Evolutionary conservation across 1,284 basidiomycete genomes (phyloP).

Genomic region (Tetrapyrgos nigripes): DNA sequence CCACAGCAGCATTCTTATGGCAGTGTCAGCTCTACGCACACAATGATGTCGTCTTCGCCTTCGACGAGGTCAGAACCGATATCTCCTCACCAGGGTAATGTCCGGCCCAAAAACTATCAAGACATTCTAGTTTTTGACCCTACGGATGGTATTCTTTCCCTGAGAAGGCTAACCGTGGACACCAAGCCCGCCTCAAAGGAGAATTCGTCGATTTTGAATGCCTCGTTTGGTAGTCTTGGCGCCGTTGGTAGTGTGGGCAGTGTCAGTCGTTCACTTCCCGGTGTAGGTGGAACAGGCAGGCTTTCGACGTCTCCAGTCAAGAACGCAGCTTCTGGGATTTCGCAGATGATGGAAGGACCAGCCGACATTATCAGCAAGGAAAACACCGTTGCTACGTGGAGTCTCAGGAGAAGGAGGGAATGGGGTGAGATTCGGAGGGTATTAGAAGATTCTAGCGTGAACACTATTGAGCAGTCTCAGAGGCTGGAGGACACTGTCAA

Average conservation of each 20-base stretch:
- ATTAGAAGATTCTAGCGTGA: conserved; percentile 24
- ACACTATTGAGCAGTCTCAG: neutral
- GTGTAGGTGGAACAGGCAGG: conserved; percentile 38
- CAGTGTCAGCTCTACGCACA: conserved; percentile 20
- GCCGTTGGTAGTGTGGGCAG: conserved; percentile 44
- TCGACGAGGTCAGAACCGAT: conserved; percentile 30
- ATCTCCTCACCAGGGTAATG: conserved; percentile 33
- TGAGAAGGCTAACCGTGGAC: conserved; percentile 60
- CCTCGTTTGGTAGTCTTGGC: conserved; percentile 16
- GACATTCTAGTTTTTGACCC: conserved; percentile 74
- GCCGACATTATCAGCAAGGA: conserved; percentile 60
- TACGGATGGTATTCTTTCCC: conserved; percentile 57
- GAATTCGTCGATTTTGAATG: conserved; percentile 6
- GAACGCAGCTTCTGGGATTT: conserved; percentile 37
- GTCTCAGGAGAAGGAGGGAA: conserved; percentile 56
- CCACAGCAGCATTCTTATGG: conserved; percentile 17
- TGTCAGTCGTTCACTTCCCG: conserved; percentile 40
- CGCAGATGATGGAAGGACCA: conserved; percentile 36
- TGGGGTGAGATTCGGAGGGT: conserved; percentile 60
- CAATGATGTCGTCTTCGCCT: conserved; percentile 34
- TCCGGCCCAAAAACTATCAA: conserved; percentile 55
- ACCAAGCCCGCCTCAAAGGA: conserved; percentile 21
- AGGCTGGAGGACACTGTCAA: neutral
- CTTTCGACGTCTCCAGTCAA: conserved; percentile 28
- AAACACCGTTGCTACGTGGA: conserved; percentile 71